Conservation (phyloP, 257 asterid species). For the Solanum ahanhuiri region DNA sequence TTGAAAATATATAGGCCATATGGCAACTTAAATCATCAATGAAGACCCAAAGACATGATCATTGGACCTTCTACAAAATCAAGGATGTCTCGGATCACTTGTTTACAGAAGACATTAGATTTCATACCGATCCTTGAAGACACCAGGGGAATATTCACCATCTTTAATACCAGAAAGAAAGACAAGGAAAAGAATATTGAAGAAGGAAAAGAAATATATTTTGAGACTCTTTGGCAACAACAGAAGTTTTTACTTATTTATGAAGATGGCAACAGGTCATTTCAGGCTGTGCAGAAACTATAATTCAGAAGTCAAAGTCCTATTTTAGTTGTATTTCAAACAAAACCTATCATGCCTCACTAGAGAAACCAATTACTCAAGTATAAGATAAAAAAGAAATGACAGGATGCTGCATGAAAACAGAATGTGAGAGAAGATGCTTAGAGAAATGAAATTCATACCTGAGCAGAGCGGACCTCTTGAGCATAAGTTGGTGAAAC, state of each 20-base stretch:
- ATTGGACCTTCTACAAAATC: background rate
- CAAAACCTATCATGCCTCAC: background rate
- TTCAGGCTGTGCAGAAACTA: background rate
- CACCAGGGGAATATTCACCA: background rate
- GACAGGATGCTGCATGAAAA: background rate
- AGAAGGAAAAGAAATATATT: background rate
- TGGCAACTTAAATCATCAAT: background rate
- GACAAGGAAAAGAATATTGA: background rate
- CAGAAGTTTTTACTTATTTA: background rate
- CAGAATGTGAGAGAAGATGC: background rate
- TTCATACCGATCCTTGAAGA: background rate
- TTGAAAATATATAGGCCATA: background rate
- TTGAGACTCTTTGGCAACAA: background rate
- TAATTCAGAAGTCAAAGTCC: background rate
- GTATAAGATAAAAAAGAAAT: background rate
- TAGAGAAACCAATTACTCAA: background rate
- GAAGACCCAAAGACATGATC: background rate
- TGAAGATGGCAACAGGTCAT: background rate
- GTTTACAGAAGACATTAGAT: background rate
- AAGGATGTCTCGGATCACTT: background rate
- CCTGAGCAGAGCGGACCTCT: constrained; percentile 83
- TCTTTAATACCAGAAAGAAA: background rate
- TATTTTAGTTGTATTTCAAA: background rate
- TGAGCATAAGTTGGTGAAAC: constrained; percentile 98
- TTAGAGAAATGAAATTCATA: constrained; percentile 15